A percentile compares a stretch with the other conserved stretches of the same genome.
phyloP scores from a whole-genome alignment of 352 stramenopile species.

The Phytophthora boehmeriae region DNA sequence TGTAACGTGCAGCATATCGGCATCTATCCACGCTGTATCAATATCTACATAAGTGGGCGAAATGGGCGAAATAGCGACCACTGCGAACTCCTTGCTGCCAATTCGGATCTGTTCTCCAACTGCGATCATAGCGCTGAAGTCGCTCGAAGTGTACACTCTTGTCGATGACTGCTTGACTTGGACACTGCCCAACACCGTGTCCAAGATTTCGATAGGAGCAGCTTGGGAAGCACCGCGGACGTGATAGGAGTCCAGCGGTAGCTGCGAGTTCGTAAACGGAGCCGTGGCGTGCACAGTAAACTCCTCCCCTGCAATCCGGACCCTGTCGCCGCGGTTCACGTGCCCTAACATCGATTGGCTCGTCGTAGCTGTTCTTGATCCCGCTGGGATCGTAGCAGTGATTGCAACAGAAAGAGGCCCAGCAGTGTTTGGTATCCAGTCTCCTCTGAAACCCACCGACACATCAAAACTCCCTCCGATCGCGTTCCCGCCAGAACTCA shows the following conservation, averaged over 20 bases:
- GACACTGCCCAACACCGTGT: conserved; percentile 74
- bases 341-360: conserved; percentile 56
- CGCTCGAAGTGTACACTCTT: conserved; percentile 45
- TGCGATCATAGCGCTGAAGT: conserved; percentile 44
- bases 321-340: conserved; percentile 69
- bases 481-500: conserved; percentile 32
- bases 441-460: conserved; percentile 73
- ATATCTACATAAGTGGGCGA: conserved; percentile 40
- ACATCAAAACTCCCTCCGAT: conserved; percentile 73
- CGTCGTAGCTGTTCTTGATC: conserved; percentile 55
- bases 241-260: conserved; percentile 76
- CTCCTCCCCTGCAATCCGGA: conserved; percentile 59
- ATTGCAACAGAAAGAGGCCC: background rate
- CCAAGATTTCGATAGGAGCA: conserved; percentile 50
- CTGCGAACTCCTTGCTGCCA: conserved; percentile 48
- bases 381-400: conserved; percentile 49
- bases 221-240: conserved; percentile 44
- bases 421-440: conserved; percentile 40
- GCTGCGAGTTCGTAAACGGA: conserved; percentile 67
- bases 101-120: conserved; percentile 67
- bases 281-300: conserved; percentile 72
- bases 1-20: conserved; percentile 53
- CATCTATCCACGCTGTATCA: conserved; percentile 48
- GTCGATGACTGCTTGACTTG: conserved; percentile 41
- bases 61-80: conserved; percentile 44